Percentiles rank a stretch among this genome's conserved stretches.
Evolutionary conservation across 1,139 yeast genomes (phyloP).

Genomic region (Pichia sp.): DNA sequence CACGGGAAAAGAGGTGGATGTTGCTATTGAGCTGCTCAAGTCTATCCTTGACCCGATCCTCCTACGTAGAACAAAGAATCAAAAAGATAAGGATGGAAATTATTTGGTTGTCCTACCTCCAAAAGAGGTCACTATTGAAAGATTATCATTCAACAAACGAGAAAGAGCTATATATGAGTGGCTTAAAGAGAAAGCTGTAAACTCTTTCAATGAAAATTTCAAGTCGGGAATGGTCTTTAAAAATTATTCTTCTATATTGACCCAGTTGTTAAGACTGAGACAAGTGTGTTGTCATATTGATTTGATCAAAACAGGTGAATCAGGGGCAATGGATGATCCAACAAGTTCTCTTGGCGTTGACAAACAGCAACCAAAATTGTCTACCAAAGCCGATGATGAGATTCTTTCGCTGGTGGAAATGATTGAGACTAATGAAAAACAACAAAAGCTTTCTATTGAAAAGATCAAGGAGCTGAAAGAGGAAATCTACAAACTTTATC

Average conservation of each 20-base stretch:
- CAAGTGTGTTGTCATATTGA: constrained; percentile 87
- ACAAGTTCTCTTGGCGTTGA: neutral
- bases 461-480: constrained; percentile 26
- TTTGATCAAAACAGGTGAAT: constrained; percentile 44
- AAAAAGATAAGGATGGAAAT: constrained; percentile 70
- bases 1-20: constrained; percentile 55
- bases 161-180: constrained; percentile 67
- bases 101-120: constrained; percentile 74
- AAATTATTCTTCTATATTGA: constrained; percentile 72
- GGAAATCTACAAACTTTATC: constrained; percentile 34
- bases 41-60: constrained; percentile 81
- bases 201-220: constrained; percentile 59
- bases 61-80: constrained; percentile 79
- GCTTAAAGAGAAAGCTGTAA: constrained; percentile 65
- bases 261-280: constrained; percentile 76
- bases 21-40: constrained; percentile 78
- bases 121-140: constrained; percentile 67
- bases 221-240: constrained; percentile 65
- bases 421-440: constrained; percentile 26
- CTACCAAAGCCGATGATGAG: constrained; percentile 26
- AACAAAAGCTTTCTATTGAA: constrained; percentile 24
- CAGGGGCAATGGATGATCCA: constrained; percentile 30
- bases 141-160: constrained; percentile 57
- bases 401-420: constrained; percentile 23
- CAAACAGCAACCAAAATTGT: constrained; percentile 15